phyloP scores from a whole-genome alignment of 1,284 basidiomycete species.

The Pyrrhoderma noxium region DNA sequence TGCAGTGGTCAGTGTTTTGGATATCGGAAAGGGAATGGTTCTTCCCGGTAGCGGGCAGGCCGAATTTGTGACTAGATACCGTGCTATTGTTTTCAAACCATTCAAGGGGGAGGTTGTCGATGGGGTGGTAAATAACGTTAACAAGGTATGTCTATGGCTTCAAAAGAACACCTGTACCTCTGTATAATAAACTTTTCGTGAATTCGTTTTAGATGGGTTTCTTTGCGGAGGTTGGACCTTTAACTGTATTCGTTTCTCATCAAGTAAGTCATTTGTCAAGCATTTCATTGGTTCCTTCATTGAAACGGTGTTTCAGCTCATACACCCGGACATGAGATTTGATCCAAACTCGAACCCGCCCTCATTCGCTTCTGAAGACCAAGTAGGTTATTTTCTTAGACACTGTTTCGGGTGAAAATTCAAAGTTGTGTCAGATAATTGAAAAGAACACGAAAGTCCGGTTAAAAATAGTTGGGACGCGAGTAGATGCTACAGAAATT shows the following conservation, averaged over 20 bases:
- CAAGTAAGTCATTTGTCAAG: constrained; percentile 57
- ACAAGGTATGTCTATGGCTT: constrained; percentile 61
- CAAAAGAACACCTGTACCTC: not conserved
- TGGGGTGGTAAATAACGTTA: constrained; percentile 92
- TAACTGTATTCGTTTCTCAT: constrained; percentile 89
- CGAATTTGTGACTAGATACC: constrained; percentile 86
- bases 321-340: constrained; percentile 88
- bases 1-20: constrained; percentile 84
- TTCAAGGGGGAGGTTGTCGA: constrained; percentile 99
- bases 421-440: constrained; percentile 67
- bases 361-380: constrained; percentile 84
- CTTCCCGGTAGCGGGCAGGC: constrained; percentile 90
- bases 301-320: constrained; percentile 50
- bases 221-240: constrained; percentile 92
- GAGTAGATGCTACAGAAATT: constrained; percentile 96
- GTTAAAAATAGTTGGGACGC: constrained; percentile 93
- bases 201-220: constrained; percentile 80
- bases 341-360: constrained; percentile 92
- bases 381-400: constrained; percentile 39
- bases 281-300: constrained; percentile 14
- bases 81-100: constrained; percentile 93
- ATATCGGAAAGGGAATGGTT: constrained; percentile 89
- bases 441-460: constrained; percentile 91
- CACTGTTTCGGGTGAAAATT: too few species aligned
- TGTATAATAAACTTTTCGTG: constrained; percentile 1